Percentiles rank a stretch among this genome's conserved stretches.
Evolutionary conservation across 768 basidiomycete genomes (phyloP).

Genomic region (Suillus hirtellus): DNA sequence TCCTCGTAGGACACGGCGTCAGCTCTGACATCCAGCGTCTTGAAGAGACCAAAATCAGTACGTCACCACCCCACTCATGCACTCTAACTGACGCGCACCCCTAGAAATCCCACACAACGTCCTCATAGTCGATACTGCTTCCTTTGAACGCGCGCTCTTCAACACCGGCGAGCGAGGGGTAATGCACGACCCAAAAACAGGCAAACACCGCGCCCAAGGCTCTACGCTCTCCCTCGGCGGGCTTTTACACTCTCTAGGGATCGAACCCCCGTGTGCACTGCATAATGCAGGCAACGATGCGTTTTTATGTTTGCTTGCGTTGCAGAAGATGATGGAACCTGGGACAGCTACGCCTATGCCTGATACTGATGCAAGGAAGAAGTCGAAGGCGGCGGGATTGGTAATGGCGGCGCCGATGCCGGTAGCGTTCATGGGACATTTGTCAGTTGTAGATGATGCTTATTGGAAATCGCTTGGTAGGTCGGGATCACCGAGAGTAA

Average conservation of each 20-base stretch:
- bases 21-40: slow-evolving; percentile 58
- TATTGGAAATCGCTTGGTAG: slow-evolving; percentile 12
- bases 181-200: slow-evolving; percentile 63
- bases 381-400: slow-evolving; percentile 17
- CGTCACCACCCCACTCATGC: slow-evolving; percentile 25
- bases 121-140: slow-evolving; percentile 63
- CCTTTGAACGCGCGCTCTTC: slow-evolving; percentile 66
- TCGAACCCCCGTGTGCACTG: slow-evolving; percentile 39
- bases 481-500: slow-evolving; percentile 12
- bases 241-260: slow-evolving; percentile 59
- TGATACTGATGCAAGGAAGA: slow-evolving; percentile 12
- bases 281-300: slow-evolving; percentile 86
- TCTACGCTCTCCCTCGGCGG: slow-evolving; percentile 63
- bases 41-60: slow-evolving; percentile 82
- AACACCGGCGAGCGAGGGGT: slow-evolving; percentile 52
- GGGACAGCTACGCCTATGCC: slow-evolving; percentile 38
- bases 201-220: slow-evolving; percentile 49
- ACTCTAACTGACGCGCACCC: background rate
- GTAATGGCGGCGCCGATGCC: slow-evolving; percentile 13
- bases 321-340: slow-evolving; percentile 71
- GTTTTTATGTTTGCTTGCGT: slow-evolving; percentile 62
- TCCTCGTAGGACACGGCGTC: slow-evolving; percentile 67
- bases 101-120: slow-evolving; percentile 75
- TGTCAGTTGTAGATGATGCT: background rate
- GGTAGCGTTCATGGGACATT: background rate